These are phyloP conservation scores for Handroanthus guayacan DNA, from an alignment of 257 asterid species.

Conservation along the genomic window DNA sequence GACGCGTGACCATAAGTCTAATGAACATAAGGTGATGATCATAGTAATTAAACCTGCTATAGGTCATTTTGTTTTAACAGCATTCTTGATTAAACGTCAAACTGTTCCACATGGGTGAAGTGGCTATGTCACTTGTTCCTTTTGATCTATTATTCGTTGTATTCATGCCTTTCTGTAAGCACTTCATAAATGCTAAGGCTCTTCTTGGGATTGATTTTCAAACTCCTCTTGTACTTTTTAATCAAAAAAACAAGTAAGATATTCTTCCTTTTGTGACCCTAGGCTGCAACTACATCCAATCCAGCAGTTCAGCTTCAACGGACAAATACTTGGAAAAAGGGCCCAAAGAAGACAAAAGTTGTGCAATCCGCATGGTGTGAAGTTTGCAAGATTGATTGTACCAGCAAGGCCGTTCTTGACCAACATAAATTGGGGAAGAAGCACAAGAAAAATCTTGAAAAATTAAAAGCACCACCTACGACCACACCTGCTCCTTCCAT, in stretches of 20 bases:
- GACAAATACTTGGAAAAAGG: slow-evolving; percentile 36
- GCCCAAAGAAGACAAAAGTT: slow-evolving; percentile 53
- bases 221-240: slow-evolving; percentile 4
- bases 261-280: slow-evolving; percentile 27
- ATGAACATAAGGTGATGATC: slow-evolving; percentile 6
- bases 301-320: slow-evolving; percentile 38
- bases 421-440: slow-evolving; percentile 68
- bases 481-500: slow-evolving; percentile 17
- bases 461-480: slow-evolving; percentile 33
- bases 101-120: slow-evolving; percentile 2
- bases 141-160: neutral
- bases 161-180: slow-evolving; percentile 15
- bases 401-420: slow-evolving; percentile 63
- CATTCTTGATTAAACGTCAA: neutral
- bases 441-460: slow-evolving; percentile 68
- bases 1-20: neutral
- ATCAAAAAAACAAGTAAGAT: neutral
- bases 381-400: slow-evolving; percentile 66
- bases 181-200: neutral
- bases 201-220: slow-evolving; percentile 11
- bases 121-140: slow-evolving; percentile 3
- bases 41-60: neutral
- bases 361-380: slow-evolving; percentile 76
- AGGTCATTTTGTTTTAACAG: neutral
- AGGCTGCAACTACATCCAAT: slow-evolving; percentile 42